Base-by-base conservation (phyloP, 768 basidiomycete species). In the Strobilomyces confusus region DNA sequence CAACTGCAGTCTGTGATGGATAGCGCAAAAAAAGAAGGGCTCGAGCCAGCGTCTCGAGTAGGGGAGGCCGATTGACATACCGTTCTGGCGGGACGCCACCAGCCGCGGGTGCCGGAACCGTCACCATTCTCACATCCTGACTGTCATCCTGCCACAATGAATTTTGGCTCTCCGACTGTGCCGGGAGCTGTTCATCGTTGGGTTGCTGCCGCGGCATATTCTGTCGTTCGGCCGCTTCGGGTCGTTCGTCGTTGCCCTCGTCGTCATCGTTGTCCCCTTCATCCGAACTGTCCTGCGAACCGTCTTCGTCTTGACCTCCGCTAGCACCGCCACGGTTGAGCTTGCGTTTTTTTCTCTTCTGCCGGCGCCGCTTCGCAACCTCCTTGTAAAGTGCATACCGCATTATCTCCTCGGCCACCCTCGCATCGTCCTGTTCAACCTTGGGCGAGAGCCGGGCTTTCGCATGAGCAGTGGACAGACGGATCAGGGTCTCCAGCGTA, bases 321-420 rank as follows among this genome's bases (percentile, higher is more conserved):
- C 64, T 69, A 67, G 68, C 79, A 51, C 76, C 79, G 5, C 87
- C 88, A 48, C 76, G 81, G 66, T 91, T 89, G 55, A 92, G 78
- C 74, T 89, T 93, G 66, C 90, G 81, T 73, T 91, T 89, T 79
- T 95, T 97, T 57, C 84, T 71, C 58, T 83, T 80, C 54, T 77
- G 73, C 30, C 70, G 66, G 54, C 78, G 77, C 49, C 91, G 83
- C 67, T 89, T 92, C 43, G 91, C 81, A 17, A 99, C 95, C 69
- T 99, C 95, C 67, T 95, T 95, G 82, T 94, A 99, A 32, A 99
- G 81, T 6, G 97, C 97, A 71, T 93, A 99, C 20, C 95, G 88
- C 70, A 99, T 86, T 66, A 98, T 95, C 64, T 87, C 87, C 69
- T 99, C 94, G 3, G 97, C 97, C 38, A 87, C 86, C 61, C 78